A percentile compares a stretch with the other conserved stretches of the same genome.
Evolutionary conservation across 345 rosid species (phyloP).

Genomic region (Syzygium aqueum): DNA sequence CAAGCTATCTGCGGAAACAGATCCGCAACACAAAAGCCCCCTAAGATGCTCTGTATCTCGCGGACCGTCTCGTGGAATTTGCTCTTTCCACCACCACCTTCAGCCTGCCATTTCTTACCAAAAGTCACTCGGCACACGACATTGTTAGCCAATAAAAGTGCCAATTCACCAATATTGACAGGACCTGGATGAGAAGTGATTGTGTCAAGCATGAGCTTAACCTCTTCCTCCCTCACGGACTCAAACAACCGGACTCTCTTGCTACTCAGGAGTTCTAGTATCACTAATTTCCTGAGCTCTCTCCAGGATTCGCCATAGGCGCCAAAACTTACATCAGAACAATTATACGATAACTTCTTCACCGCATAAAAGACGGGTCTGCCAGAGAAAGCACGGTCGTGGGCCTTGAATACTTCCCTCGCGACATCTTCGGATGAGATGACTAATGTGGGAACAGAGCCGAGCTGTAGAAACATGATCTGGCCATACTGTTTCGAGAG

Average conservation of each 20-base stretch:
- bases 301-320: conserved; percentile 35
- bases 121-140: conserved; percentile 23
- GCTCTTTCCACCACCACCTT: background rate
- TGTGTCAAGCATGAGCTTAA: conserved; percentile 5
- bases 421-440: conserved; percentile 29
- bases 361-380: conserved; percentile 11
- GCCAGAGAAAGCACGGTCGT: conserved; percentile 29
- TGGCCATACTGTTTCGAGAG: conserved; percentile 28
- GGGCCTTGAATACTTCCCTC: conserved; percentile 22
- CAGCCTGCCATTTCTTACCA: conserved; percentile 18
- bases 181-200: conserved; percentile 4
- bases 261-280: conserved; percentile 20
- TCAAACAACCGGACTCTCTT: conserved; percentile 31
- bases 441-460: conserved; percentile 30
- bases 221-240: conserved; percentile 23
- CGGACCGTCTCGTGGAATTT: conserved; percentile 9
- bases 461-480: conserved; percentile 35
- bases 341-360: conserved; percentile 10
- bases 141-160: conserved; percentile 6
- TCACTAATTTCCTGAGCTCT: conserved; percentile 22
- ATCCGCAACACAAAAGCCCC: conserved; percentile 20
- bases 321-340: conserved; percentile 14
- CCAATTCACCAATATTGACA: conserved; percentile 14
- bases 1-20: conserved; percentile 32
- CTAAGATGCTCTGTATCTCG: conserved; percentile 14